phyloP scores from a whole-genome alignment of 768 basidiomycete genomes.

The Saitozyma sp. region DNA sequence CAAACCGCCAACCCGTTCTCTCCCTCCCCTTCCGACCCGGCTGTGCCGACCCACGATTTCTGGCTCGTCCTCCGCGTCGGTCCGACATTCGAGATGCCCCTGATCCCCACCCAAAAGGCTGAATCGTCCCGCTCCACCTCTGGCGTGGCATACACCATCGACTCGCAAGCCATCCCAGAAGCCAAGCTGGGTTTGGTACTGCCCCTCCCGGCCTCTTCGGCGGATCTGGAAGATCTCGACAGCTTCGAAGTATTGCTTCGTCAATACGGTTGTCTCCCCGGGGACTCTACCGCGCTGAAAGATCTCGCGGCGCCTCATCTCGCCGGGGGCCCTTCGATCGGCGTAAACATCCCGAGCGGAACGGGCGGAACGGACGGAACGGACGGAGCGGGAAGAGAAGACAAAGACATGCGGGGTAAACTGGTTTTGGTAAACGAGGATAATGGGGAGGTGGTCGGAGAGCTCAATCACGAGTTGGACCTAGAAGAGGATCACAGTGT shows the following conservation, averaged over 20 bases:
- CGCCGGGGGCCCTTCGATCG: background rate
- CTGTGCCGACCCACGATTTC: conserved; percentile 59
- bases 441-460: conserved; percentile 70
- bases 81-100: conserved; percentile 60
- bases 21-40: conserved; percentile 41
- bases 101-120: conserved; percentile 60
- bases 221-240: conserved; percentile 58
- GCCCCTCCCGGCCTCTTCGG: conserved; percentile 48
- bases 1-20: conserved; percentile 49
- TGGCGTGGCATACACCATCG: conserved; percentile 36
- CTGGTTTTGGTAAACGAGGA: conserved; percentile 72
- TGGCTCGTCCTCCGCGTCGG: conserved; percentile 67
- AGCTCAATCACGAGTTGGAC: conserved; percentile 62
- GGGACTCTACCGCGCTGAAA: conserved; percentile 27
- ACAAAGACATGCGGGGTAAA: conserved; percentile 57
- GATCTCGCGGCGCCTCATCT: conserved; percentile 19
- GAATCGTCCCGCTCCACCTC: conserved; percentile 30
- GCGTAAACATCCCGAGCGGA: too few species aligned
- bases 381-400: conserved; percentile 7
- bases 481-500: conserved; percentile 66
- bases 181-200: conserved; percentile 40
- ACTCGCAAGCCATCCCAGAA: conserved; percentile 53
- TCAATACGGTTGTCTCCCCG: conserved; percentile 59
- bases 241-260: conserved; percentile 65
- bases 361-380: background rate